These are phyloP conservation scores for Geotrichum restrictum DNA, from an alignment of 1,139 yeast species.

Conservation along the genomic window DNA sequence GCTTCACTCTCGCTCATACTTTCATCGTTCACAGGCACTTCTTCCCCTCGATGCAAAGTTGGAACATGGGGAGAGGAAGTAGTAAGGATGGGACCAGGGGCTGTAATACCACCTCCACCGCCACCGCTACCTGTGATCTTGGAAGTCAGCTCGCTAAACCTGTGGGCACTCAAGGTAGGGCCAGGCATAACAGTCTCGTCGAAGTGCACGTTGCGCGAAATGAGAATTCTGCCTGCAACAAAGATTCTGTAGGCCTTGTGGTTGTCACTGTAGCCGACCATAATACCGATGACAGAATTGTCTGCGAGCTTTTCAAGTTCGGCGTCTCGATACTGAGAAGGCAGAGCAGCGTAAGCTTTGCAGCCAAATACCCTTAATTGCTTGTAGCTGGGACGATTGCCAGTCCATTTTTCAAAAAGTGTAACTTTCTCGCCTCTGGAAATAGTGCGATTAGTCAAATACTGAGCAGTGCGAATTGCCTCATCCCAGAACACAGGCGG, in stretches of 20 bases:
- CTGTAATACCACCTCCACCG: neutral
- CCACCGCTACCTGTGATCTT: neutral
- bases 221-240: neutral
- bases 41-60: too few species aligned
- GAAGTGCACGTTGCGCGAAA: neutral
- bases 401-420: neutral
- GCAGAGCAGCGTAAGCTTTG: neutral
- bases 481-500: neutral
- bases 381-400: neutral
- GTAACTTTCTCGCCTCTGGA: too few species aligned
- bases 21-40: too few species aligned
- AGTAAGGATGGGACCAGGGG: neutral
- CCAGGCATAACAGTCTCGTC: neutral
- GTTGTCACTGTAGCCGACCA: neutral
- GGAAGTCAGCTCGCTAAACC: neutral
- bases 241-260: neutral
- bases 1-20: too few species aligned
- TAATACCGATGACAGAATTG: too few species aligned
- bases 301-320: too few species aligned
- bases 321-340: neutral
- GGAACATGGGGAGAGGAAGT: too few species aligned
- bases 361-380: neutral
- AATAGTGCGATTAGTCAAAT: neutral
- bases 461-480: neutral
- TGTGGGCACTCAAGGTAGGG: neutral